Evolutionary conservation across 441 rosid species (phyloP).

Genomic region (Syzygium malaccense): DNA sequence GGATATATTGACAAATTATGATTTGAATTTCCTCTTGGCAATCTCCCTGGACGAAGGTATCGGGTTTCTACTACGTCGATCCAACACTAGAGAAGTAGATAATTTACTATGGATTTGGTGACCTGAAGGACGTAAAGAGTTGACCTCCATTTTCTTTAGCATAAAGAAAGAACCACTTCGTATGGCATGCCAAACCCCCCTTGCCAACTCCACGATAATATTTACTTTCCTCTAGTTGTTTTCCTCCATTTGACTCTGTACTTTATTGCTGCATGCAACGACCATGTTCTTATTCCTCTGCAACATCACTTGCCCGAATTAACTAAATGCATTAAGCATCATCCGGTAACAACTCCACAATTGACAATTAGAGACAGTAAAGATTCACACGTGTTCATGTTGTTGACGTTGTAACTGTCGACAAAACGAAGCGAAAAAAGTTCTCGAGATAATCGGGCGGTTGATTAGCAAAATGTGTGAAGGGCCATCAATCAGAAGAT

Average conservation of each 20-base stretch:
- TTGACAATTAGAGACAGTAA: not conserved
- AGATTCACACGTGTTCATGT: not conserved
- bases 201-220: not conserved
- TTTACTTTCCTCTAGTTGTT: not conserved
- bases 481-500: not conserved
- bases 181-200: not conserved
- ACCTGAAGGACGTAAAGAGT: not conserved
- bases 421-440: not conserved
- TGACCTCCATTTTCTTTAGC: not conserved
- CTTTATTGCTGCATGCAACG: not conserved
- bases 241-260: not conserved
- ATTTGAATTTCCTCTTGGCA: not conserved
- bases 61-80: not conserved
- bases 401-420: not conserved
- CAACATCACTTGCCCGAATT: not conserved
- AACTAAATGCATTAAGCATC: not conserved
- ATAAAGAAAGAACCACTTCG: not conserved
- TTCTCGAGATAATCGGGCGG: not conserved
- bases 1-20: fast-evolving
- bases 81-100: not conserved
- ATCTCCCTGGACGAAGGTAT: not conserved
- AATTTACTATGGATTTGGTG: not conserved
- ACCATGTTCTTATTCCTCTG: not conserved
- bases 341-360: not conserved
- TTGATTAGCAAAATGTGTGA: not conserved